Conservation (phyloP, 176 grass and related monocot species). For the Oryza nivara region DNA sequence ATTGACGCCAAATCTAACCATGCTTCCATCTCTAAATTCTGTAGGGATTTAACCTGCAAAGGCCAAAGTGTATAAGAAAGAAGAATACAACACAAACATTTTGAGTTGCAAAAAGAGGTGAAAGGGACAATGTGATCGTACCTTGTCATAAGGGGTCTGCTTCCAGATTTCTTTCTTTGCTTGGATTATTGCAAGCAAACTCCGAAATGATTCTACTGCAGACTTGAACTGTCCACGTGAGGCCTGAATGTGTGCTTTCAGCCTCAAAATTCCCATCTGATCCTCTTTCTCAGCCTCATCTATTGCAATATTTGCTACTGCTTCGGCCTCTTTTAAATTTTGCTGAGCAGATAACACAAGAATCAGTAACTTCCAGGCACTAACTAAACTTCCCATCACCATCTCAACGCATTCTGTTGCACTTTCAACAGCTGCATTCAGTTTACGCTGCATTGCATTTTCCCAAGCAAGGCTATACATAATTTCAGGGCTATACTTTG, state of each 20-base stretch:
- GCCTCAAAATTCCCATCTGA: conserved; percentile 71
- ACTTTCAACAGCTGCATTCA: conserved; percentile 79
- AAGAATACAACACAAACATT: conserved; percentile 29
- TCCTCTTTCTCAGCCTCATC: conserved; percentile 74
- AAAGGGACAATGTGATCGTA: conserved; percentile 28
- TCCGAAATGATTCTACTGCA: conserved; percentile 79
- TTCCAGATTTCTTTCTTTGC: conserved; percentile 65
- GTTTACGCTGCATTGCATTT: conserved; percentile 85
- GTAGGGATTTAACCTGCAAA: conserved; percentile 65
- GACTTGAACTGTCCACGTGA: conserved; percentile 64
- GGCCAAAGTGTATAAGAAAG: conserved; percentile 38
- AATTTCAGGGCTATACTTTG: conserved; percentile 75
- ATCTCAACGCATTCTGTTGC: conserved; percentile 73
- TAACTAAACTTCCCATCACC: conserved; percentile 75
- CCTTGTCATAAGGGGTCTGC: conserved; percentile 57
- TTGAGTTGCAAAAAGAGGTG: conserved; percentile 11
- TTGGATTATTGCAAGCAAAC: conserved; percentile 84
- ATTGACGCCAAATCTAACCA: conserved; percentile 92
- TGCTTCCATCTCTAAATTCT: conserved; percentile 76
- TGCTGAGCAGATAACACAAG: conserved; percentile 81
- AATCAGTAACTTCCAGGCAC: conserved; percentile 85
- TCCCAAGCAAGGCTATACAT: conserved; percentile 85
- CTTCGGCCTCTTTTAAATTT: conserved; percentile 79
- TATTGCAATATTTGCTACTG: conserved; percentile 79
- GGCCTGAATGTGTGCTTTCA: conserved; percentile 84